phyloP scores from a whole-genome alignment of 2,329 filamentous ascomycete genomes.

The Diaporthe vexans region DNA sequence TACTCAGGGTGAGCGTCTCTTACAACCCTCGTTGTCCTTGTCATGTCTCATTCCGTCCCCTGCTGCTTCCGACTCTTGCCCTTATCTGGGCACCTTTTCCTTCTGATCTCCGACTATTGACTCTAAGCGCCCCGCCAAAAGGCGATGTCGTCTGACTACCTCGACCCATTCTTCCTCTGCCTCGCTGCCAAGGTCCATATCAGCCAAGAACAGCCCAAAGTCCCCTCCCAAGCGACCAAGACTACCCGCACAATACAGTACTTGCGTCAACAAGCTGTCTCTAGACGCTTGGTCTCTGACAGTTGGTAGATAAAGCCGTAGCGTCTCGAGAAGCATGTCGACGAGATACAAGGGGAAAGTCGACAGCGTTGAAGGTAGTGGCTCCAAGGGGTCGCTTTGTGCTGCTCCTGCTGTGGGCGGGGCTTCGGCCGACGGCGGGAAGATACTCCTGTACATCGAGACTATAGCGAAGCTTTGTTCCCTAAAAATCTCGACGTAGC shows the following conservation, averaged over 20 bases:
- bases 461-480: conserved; percentile 98
- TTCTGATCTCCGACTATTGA: conserved; percentile 72
- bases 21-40: background rate
- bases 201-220: conserved; percentile 89
- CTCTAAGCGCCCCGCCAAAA: conserved; percentile 85
- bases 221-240: conserved; percentile 91
- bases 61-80: background rate
- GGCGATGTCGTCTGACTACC: conserved; percentile 87
- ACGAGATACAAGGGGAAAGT: conserved; percentile 90
- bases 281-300: conserved; percentile 83
- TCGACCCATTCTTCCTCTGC: conserved; percentile 84
- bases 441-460: conserved; percentile 93
- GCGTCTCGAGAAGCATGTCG: conserved; percentile 82
- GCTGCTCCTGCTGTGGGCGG: conserved; percentile 31
- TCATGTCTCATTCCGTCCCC: background rate
- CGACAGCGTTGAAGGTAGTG: conserved; percentile 81
- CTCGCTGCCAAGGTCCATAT: conserved; percentile 60
- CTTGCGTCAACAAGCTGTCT: conserved; percentile 91
- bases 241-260: conserved; percentile 93
- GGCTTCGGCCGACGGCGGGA: conserved; percentile 68
- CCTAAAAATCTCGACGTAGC: conserved; percentile 96
- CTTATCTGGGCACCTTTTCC: conserved; percentile 44
- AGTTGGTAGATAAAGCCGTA: conserved; percentile 83
- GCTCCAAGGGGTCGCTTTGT: conserved; percentile 61
- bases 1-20: background rate